Percentiles rank a stretch among this genome's conserved stretches.
Evolutionary conservation across 2,329 filamentous ascomycete genomes (phyloP).

Genomic region (Triangularia verruculosa): DNA sequence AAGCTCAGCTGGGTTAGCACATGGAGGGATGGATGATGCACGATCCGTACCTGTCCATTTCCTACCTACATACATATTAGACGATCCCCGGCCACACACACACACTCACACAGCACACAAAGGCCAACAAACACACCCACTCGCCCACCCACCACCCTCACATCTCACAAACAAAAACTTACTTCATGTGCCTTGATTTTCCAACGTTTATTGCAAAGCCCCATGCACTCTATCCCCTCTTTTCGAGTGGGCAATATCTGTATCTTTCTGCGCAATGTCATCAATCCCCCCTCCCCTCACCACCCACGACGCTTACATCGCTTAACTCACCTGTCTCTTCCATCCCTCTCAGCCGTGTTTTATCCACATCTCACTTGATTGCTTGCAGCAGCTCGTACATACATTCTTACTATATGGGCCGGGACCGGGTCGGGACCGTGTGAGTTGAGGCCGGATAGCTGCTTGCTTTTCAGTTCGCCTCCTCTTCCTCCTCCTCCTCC

Average conservation of each 20-base stretch:
- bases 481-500: neutral
- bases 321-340: no score
- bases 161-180: neutral
- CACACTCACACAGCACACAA: neutral
- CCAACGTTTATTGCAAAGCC: neutral
- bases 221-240: neutral
- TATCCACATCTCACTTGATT: neutral
- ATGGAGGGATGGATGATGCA: neutral
- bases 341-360: neutral
- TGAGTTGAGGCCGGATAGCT: slow-evolving; percentile 1
- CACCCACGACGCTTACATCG: neutral
- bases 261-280: neutral
- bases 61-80: neutral
- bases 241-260: neutral
- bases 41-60: neutral
- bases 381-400: neutral
- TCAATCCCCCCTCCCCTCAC: neutral
- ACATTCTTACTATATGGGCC: no score
- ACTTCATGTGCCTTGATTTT: neutral
- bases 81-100: neutral
- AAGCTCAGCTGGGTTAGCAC: slow-evolving; percentile 3
- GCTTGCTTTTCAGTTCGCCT: neutral
- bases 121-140: neutral
- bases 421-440: neutral
- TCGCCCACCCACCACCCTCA: neutral